Evolutionary conservation across 495 filamentous ascomycete species (phyloP).

Genomic region (Penicillium soppii): DNA sequence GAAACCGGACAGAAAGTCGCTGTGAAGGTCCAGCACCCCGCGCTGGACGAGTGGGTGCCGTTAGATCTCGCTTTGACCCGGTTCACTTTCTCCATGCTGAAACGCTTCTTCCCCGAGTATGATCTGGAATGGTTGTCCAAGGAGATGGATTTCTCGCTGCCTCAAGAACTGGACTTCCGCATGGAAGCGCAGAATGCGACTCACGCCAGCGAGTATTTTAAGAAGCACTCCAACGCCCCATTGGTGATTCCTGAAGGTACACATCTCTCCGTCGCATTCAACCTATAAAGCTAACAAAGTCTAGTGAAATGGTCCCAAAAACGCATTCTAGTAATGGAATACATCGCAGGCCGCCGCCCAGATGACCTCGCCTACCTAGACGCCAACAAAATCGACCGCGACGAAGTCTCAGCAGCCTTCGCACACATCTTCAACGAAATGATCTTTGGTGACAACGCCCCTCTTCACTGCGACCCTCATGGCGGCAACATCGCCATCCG

Average conservation of each 20-base stretch:
- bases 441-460: slow-evolving; percentile 91
- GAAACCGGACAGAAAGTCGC: slow-evolving; percentile 89
- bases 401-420: slow-evolving; percentile 92
- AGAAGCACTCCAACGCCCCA: slow-evolving; percentile 63
- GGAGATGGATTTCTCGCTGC: slow-evolving; percentile 89
- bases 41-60: slow-evolving; percentile 85
- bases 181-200: slow-evolving; percentile 85
- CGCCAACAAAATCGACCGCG: slow-evolving; percentile 80
- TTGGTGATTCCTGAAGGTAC: slow-evolving; percentile 78
- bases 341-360: slow-evolving; percentile 78
- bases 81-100: slow-evolving; percentile 87
- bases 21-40: slow-evolving; percentile 95
- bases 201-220: slow-evolving; percentile 76
- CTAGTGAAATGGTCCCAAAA: slow-evolving; percentile 83
- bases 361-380: slow-evolving; percentile 90
- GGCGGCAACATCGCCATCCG: slow-evolving; percentile 96
- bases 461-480: slow-evolving; percentile 96
- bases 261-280: neutral
- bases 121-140: slow-evolving; percentile 93
- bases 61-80: slow-evolving; percentile 83
- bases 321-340: slow-evolving; percentile 95
- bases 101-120: slow-evolving; percentile 94
- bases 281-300: slow-evolving; percentile 13
- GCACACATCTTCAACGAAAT: slow-evolving; percentile 98
- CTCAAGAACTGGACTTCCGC: slow-evolving; percentile 87